Base-by-base conservation (phyloP, 2,329 filamentous ascomycete species). In the Epichloe gansuensis region DNA sequence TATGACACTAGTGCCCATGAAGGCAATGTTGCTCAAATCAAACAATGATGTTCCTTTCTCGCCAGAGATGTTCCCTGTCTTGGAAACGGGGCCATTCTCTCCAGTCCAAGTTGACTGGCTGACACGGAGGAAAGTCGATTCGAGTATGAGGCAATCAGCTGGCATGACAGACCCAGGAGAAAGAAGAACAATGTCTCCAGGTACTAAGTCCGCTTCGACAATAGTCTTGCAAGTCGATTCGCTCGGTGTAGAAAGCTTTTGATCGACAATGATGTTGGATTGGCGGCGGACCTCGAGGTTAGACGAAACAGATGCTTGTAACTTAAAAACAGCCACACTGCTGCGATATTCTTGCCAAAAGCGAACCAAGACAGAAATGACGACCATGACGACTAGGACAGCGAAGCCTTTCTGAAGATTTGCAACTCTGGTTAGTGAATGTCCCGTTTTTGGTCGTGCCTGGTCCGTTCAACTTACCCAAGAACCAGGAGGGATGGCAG, bases 51-150 rank as follows among this genome's bases (percentile, higher is more conserved):
- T 49, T 2, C 56, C 54, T 31, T 62, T 63, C 36, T 58, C 56
- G 27, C 56, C 59, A 11, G 23, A 39, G 2, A 27, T 12, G 13
- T 49, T 53, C 1, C 60, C 47, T 1, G 46, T 41, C 51, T 64
- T 64, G 17, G 57, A 49, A 2, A 60, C 59, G 3, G 62, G 61
- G 8, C 56, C 57, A 47, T 53, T 63, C 49, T 64, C 62, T n/a
- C 62, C 62, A 0, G 60, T 64, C 60, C 61, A 63, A 13, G 59
- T 61, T n/a, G 61, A 63, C 49, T 63, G 61, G 36, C 61, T 60
- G 47, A 63, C 53, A 2, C 60, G 61, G 1, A 63, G 54, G 36
- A 62, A 64, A 9, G 56, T 59, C 1, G 61, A 47, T 17, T 63
- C 60, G 3, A 63, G 52, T n/a, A 64, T 53, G 44, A 63, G 35